Percentiles rank a stretch among this genome's conserved stretches.
Conservation (phyloP, 2,329 filamentous ascomycete species). For the Cercospora sp. region DNA sequence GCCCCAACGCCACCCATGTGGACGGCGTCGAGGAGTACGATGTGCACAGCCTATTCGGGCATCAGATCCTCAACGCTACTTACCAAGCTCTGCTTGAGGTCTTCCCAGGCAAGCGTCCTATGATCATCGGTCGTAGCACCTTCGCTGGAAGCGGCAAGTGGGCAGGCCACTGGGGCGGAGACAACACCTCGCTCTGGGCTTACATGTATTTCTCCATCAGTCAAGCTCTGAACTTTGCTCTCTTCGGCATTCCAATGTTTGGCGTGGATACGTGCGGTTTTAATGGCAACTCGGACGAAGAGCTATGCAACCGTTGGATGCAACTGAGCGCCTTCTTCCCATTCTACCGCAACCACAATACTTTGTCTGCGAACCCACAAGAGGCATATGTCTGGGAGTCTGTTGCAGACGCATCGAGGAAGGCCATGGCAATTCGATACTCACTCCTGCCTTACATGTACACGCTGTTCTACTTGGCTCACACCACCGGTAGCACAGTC, state of each 20-base stretch:
- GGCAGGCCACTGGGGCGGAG: conserved; percentile 74
- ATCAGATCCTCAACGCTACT: conserved; percentile 75
- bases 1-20: conserved; percentile 74
- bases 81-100: conserved; percentile 68
- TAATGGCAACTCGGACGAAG: conserved; percentile 31
- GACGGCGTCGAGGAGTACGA: conserved; percentile 77
- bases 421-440: conserved; percentile 71
- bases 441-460: conserved; percentile 73
- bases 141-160: conserved; percentile 75
- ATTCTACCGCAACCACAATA: conserved; percentile 77
- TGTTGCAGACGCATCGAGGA: conserved; percentile 64
- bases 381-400: conserved; percentile 71
- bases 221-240: conserved; percentile 71
- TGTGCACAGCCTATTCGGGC: conserved; percentile 76
- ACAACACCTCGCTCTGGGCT: conserved; percentile 69
- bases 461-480: conserved; percentile 68
- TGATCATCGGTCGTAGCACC: conserved; percentile 81
- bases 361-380: conserved; percentile 60
- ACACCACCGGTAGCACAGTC: conserved; percentile 66
- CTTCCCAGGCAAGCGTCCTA: conserved; percentile 69
- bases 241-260: conserved; percentile 78
- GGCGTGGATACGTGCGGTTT: conserved; percentile 65
- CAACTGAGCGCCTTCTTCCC: conserved; percentile 66
- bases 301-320: conserved; percentile 38
- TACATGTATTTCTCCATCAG: conserved; percentile 77